These are phyloP conservation scores for Hypericum perforatum DNA, from an alignment of 345 rosid species.

Conservation along the genomic window DNA sequence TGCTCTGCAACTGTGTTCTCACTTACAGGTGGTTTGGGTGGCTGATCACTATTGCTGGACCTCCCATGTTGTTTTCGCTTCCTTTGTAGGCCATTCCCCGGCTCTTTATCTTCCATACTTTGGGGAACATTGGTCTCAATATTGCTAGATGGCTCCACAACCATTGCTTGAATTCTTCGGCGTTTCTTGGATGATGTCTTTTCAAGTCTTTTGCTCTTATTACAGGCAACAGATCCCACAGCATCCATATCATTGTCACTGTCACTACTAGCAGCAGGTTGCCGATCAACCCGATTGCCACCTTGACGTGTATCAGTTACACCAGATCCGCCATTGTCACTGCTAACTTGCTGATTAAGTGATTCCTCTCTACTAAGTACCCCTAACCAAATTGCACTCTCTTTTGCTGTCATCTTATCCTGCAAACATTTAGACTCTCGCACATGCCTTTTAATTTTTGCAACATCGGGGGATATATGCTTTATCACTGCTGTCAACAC, in stretches of 20 bases:
- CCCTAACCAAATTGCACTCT: slow-evolving; percentile 95
- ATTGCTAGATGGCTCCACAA: slow-evolving; percentile 24
- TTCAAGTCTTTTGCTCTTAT: slow-evolving; percentile 34
- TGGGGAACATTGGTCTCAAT: slow-evolving; percentile 14
- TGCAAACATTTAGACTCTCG: slow-evolving; percentile 96
- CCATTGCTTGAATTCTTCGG: slow-evolving; percentile 22
- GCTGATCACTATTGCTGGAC: slow-evolving; percentile 29
- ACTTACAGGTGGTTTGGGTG: slow-evolving; percentile 16
- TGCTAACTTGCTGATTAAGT: slow-evolving; percentile 60
- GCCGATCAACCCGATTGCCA: slow-evolving; percentile 37
- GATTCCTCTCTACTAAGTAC: slow-evolving; percentile 86
- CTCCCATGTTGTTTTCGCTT: slow-evolving; percentile 35
- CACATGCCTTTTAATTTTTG: slow-evolving; percentile 85
- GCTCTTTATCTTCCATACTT: slow-evolving; percentile 31
- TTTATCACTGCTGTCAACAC: slow-evolving; percentile 91
- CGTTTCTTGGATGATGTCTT: no score
- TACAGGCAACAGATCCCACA: slow-evolving; percentile 74
- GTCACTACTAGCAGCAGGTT: slow-evolving; percentile 40
- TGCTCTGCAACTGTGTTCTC: slow-evolving; percentile 27
- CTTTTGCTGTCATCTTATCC: slow-evolving; percentile 99
- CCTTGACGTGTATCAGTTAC: slow-evolving; percentile 55
- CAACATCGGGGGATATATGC: slow-evolving; percentile 94
- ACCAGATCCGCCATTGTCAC: slow-evolving; percentile 77
- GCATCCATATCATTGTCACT: slow-evolving; percentile 81
- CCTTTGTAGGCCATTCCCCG: slow-evolving; percentile 27